Percentiles rank a stretch among this genome's conserved stretches.
These are phyloP conservation scores for Chlamydomonas urium DNA, from an alignment of 139 green algal genomes.

Conservation along the genomic window DNA sequence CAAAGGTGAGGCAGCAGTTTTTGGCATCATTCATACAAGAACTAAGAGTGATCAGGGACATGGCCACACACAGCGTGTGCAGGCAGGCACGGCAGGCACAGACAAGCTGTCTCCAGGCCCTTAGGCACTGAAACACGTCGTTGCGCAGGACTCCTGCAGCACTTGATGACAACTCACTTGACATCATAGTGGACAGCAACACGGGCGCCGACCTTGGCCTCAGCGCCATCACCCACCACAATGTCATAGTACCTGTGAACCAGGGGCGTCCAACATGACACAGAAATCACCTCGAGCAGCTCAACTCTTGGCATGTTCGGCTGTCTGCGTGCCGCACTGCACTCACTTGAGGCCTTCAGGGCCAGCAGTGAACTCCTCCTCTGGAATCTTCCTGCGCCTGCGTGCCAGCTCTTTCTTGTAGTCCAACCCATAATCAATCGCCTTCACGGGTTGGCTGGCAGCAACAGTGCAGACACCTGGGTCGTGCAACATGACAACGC, in stretches of 20 bases:
- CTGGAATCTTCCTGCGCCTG: conserved; percentile 48
- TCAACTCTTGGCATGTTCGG: not conserved
- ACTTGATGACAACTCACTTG: conserved; percentile 31
- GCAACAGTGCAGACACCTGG: too few relatives aligned
- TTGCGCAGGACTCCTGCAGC: not conserved
- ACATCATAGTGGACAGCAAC: conserved; percentile 84
- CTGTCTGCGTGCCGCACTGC: not conserved
- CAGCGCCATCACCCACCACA: conserved; percentile 43
- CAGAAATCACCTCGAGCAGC: not conserved
- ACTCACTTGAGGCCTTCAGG: conserved; percentile 62
- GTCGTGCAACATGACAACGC: too few relatives aligned
- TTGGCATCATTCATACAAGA: not conserved
- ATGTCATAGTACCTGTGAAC: conserved; percentile 56
- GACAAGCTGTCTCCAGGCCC: not conserved
- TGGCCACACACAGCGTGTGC: not conserved
- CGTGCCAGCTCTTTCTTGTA: conserved; percentile 34
- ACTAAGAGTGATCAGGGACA: not conserved
- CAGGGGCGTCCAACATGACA: not conserved
- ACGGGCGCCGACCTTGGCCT: conserved; percentile 48
- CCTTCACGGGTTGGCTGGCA: not conserved
- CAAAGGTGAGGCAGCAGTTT: not conserved
- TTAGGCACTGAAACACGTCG: not conserved
- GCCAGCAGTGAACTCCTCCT: conserved; percentile 49
- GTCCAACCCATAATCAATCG: not conserved
- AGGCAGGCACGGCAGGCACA: not conserved